Conservation (phyloP, 306 rosid genomes). For the Sechiopsis laciniata region DNA sequence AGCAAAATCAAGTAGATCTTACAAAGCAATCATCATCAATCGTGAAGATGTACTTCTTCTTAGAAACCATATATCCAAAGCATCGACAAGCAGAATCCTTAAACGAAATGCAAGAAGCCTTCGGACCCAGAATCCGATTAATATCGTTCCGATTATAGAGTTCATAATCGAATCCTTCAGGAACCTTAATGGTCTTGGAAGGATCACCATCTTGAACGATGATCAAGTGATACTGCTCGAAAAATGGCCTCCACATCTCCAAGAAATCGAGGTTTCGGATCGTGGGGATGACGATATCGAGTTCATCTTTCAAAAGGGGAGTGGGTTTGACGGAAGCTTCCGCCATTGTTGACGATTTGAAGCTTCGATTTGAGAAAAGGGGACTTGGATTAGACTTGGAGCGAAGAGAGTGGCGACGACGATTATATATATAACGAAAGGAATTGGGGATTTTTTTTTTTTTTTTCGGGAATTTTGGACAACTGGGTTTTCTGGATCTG, state of each 20-base stretch:
- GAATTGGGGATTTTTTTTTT: not conserved
- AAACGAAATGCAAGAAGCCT: slow-evolving; percentile 46
- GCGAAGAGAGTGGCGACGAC: slow-evolving; percentile 6
- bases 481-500: slow-evolving; percentile 11
- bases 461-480: not conserved
- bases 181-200: slow-evolving; percentile 28
- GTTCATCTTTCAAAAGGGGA: slow-evolving; percentile 32
- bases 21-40: slow-evolving; percentile 46
- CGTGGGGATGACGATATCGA: slow-evolving; percentile 38
- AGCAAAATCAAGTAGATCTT: slow-evolving; percentile 22
- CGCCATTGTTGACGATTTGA: slow-evolving; percentile 11
- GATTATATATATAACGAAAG: not conserved
- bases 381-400: slow-evolving; percentile 4
- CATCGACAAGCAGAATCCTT: slow-evolving; percentile 52
- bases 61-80: slow-evolving; percentile 45
- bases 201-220: slow-evolving; percentile 41
- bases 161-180: slow-evolving; percentile 43
- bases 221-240: slow-evolving; percentile 34
- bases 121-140: slow-evolving; percentile 39
- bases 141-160: slow-evolving; percentile 38
- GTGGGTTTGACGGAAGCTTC: slow-evolving; percentile 22
- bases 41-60: slow-evolving; percentile 49
- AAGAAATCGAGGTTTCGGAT: slow-evolving; percentile 38
- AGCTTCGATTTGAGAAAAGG: not conserved
- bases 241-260: slow-evolving; percentile 42